phyloP scores from a whole-genome alignment of 169 alveolate species.

The Cryptosporidium meleagridis region DNA sequence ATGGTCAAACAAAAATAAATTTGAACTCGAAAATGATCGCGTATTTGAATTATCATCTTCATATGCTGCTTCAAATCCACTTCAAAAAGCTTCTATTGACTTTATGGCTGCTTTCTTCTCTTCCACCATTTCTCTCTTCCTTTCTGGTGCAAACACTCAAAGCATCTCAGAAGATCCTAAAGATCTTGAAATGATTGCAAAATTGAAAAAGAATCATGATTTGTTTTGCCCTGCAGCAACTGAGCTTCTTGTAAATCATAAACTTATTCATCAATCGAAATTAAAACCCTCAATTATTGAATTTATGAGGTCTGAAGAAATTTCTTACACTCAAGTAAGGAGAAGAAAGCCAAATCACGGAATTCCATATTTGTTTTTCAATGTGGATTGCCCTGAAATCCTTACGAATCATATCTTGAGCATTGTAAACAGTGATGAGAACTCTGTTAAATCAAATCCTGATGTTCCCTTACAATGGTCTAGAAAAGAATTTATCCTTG shows the following conservation, averaged over 20 bases:
- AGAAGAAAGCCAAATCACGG: slow-evolving; percentile 27
- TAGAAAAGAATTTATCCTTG: slow-evolving; percentile 34
- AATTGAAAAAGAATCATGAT: neutral
- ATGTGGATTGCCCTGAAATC: slow-evolving; percentile 39
- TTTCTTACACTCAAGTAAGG: slow-evolving; percentile 31
- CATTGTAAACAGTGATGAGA: neutral
- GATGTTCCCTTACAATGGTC: neutral
- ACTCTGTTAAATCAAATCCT: neutral
- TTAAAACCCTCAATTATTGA: neutral
- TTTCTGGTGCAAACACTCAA: slow-evolving; percentile 31
- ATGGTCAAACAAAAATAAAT: slow-evolving; percentile 5
- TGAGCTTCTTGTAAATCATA: neutral
- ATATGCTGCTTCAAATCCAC: slow-evolving; percentile 19
- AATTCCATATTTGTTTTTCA: slow-evolving; percentile 55
- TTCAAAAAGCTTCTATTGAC: slow-evolving; percentile 39
- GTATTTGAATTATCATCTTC: neutral
- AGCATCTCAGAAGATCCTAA: slow-evolving; percentile 16
- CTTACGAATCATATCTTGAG: slow-evolving; percentile 8
- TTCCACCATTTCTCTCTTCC: slow-evolving; percentile 29
- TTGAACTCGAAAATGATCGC: neutral
- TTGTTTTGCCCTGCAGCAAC: slow-evolving; percentile 47
- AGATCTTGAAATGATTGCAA: slow-evolving; percentile 13
- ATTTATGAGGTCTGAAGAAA: slow-evolving; percentile 3
- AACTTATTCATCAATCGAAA: neutral
- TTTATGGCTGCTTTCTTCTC: slow-evolving; percentile 45